These are phyloP conservation scores for Pseudogymnoascus sp. DNA, from an alignment of 2,329 filamentous ascomycete genomes.

Conservation along the genomic window DNA sequence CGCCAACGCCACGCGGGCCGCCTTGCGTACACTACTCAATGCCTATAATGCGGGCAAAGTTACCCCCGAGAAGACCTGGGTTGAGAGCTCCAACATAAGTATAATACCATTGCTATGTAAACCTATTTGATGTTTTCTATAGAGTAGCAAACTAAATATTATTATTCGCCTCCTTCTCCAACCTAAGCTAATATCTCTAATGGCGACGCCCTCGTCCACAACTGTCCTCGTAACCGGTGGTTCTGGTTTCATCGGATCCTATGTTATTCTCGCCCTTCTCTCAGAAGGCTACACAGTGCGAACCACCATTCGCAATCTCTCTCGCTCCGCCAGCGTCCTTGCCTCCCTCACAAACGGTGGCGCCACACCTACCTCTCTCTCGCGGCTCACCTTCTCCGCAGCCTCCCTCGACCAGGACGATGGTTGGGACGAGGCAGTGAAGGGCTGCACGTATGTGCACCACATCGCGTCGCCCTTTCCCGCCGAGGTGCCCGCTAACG, in stretches of 20 bases:
- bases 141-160: not conserved
- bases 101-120: not conserved
- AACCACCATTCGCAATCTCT: constrained; percentile 25
- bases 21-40: not conserved
- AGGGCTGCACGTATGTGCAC: constrained; percentile 25
- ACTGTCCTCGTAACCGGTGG: constrained; percentile 27
- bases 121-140: not conserved
- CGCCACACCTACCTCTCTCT: constrained; percentile 13
- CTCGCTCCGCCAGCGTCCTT: constrained; percentile 20
- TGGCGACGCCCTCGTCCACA: constrained; percentile 12
- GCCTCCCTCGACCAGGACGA: constrained; percentile 26
- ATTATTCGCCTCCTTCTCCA: not conserved
- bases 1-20: not conserved
- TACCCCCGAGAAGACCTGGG: not conserved
- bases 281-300: constrained; percentile 23
- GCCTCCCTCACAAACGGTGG: constrained; percentile 21
- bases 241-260: constrained; percentile 27
- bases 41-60: not conserved
- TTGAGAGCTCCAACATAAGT: not conserved
- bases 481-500: constrained; percentile 23
- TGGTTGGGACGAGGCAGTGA: constrained; percentile 26
- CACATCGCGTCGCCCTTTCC: constrained; percentile 29
- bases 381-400: constrained; percentile 22
- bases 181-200: not conserved
- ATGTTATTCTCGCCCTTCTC: constrained; percentile 25